phyloP scores from a whole-genome alignment of 306 rosid species.

The Cicer arietinum region DNA sequence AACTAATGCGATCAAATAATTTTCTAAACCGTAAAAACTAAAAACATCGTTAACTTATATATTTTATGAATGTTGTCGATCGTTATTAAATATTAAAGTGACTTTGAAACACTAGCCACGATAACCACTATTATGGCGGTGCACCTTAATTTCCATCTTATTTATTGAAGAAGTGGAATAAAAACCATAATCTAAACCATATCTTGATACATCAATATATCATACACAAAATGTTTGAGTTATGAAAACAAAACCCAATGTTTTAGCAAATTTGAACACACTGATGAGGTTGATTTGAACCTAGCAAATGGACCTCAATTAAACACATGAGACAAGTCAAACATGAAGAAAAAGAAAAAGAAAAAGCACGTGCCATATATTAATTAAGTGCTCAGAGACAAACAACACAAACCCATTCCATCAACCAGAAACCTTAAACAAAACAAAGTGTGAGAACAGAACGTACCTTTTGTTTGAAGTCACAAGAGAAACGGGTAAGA shows the following conservation, averaged over 20 bases:
- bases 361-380: neutral
- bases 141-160: no score
- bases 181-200: neutral
- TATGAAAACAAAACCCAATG: neutral
- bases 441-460: neutral
- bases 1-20: no score
- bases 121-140: no score
- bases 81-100: no score
- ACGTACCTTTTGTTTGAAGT: constrained; percentile 42
- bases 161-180: neutral
- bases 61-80: no score
- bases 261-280: constrained; percentile 28
- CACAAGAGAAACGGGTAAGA: neutral
- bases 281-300: constrained; percentile 3
- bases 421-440: neutral
- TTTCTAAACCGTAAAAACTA: no score
- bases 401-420: constrained; percentile 27
- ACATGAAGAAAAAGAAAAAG: constrained; percentile 14
- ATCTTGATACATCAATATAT: constrained; percentile 22
- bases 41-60: no score
- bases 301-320: neutral
- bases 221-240: constrained; percentile 31
- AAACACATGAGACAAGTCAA: neutral
- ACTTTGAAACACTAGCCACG: no score
- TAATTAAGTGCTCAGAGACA: neutral